phyloP scores from a whole-genome alignment of 768 basidiomycete genomes.

The Udeniomyces megalosporus region DNA sequence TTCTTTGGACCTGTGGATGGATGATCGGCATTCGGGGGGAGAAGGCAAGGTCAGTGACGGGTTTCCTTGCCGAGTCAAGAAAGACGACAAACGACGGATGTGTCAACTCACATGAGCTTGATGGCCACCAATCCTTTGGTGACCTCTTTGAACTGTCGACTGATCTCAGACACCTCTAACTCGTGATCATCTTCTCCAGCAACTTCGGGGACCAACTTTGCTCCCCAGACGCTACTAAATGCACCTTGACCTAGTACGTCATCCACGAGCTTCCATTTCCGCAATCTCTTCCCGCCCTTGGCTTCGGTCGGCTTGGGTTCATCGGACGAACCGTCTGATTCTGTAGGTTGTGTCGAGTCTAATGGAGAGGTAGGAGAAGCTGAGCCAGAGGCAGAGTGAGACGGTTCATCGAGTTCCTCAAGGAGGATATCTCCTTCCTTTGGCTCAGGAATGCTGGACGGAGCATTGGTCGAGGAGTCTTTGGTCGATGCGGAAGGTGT shows the following conservation, averaged over 20 bases:
- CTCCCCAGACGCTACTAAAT: constrained; percentile 13
- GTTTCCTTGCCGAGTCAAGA: neutral
- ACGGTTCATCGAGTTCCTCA: neutral
- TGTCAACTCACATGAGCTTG: constrained; percentile 37
- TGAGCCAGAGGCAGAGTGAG: no score
- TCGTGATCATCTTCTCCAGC: neutral
- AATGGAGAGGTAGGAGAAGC: no score
- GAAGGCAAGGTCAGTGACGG: neutral
- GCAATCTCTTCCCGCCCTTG: neutral
- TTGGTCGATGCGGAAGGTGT: neutral
- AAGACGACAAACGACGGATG: neutral
- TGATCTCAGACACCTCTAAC: no score
- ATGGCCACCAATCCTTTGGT: constrained; percentile 37
- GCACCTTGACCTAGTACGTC: constrained; percentile 7
- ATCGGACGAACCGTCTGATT: no score
- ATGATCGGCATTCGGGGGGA: no score
- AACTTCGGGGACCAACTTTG: neutral
- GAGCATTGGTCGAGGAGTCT: neutral
- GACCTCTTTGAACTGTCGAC: constrained; percentile 17
- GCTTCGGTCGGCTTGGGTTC: no score
- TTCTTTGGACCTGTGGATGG: constrained; percentile 25
- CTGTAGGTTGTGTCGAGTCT: no score
- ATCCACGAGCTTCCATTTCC: constrained; percentile 5
- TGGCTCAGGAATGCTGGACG: neutral
- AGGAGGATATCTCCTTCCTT: neutral